Base-by-base conservation (phyloP, 2,329 filamentous ascomycete species). In the Talaromyces sp. region DNA sequence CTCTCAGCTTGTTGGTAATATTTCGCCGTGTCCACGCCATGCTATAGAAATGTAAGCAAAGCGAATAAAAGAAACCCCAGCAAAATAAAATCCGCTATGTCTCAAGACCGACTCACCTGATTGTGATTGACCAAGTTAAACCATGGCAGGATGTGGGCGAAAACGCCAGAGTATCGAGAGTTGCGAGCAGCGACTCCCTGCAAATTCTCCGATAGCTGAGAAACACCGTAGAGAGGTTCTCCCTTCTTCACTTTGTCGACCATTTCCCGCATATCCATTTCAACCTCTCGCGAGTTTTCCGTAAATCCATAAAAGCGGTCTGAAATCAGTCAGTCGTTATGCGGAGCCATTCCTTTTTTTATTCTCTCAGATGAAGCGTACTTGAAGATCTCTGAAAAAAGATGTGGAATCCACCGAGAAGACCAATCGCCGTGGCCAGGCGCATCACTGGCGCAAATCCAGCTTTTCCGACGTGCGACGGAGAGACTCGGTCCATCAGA, bases 241-340 rank as follows among this genome's bases (percentile, higher is more conserved):
- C 93, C 93, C 62, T 84, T 86, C 85, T 98, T 99, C 74, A 98
- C 93, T 79, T 93, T 96, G 75, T 87, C 85, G 41, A 97, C 93
- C 95, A 99, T 99, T 79, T 99, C 95, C 66, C 86, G 85, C 93
- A 98, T 98, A 75, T 99, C 95, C 88, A 96, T 88, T 65, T 96
- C 89, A 61, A 95, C 81, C 77, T 99, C 95, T 69, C 95, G 88
- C 58, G 88, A 80, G 79, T 99, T 99, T 78, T 99, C 95, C 54
- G 85, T 88, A 78, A 93, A 91, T 70, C 95, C 95, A 80, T 97
- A 98, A 80, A 99, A 98, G 66, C 95, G 90, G 71, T 93, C 92
- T 96, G 43, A 21, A 21, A 46, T 11, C 19, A 46, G 43, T 43
- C 19, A 17, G 54, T 41, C 29, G 54, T n/a, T 19, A 11, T 17